A percentile compares a stretch with the other conserved stretches of the same genome.
Conservation (phyloP, 75 land plant species). For the Sequoiadendron giganteum region DNA sequence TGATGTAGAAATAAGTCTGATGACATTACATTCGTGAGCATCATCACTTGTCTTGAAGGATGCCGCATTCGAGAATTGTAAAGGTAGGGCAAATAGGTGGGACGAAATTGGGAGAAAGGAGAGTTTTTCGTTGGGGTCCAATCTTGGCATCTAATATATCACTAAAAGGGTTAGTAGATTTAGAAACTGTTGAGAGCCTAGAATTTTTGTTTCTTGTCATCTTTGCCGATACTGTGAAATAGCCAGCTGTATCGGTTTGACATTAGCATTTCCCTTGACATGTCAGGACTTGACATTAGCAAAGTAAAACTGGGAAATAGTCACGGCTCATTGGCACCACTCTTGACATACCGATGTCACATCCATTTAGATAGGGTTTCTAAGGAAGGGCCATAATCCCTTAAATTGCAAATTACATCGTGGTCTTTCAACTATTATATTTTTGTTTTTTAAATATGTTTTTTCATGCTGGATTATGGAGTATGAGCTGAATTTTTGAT, state of each 20-base stretch:
- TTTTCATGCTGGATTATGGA: no score
- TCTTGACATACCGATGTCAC: no score
- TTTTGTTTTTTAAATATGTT: neutral
- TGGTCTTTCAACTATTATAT: neutral
- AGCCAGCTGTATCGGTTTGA: neutral
- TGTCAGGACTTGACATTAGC: neutral
- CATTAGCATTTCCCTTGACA: neutral
- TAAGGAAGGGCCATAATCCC: neutral
- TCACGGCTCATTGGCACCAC: no score
- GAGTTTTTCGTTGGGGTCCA: neutral
- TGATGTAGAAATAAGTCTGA: neutral
- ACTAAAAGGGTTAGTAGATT: neutral
- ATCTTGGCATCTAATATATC: neutral
- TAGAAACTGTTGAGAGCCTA: neutral
- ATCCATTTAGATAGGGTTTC: neutral
- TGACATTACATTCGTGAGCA: neutral
- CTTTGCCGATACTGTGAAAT: neutral
- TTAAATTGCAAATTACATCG: neutral
- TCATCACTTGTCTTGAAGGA: neutral
- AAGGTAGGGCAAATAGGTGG: no score
- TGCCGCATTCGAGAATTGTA: neutral
- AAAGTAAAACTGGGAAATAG: no score
- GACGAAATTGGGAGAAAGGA: no score
- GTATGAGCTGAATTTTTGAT: no score
- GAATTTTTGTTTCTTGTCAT: neutral